phyloP scores from a whole-genome alignment of 2,329 filamentous ascomycete species.

The Tolypocladium pustulatum region DNA sequence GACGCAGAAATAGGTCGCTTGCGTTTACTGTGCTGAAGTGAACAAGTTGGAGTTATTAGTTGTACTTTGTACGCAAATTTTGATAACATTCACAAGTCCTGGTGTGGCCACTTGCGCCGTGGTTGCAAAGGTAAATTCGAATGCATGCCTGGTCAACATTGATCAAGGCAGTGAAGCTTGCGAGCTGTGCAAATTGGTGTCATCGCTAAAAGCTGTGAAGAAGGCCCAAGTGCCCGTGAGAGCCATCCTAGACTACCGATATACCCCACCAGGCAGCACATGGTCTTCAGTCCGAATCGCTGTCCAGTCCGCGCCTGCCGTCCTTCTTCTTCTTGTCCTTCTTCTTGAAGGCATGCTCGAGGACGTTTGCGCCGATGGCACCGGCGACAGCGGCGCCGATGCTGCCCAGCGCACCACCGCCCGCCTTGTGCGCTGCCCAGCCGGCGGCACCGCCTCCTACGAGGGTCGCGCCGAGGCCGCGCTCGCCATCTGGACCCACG shows the following conservation, averaged over 20 bases:
- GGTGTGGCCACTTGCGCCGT: background rate
- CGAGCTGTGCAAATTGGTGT: background rate
- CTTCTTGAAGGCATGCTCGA: conserved; percentile 31
- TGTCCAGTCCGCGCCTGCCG: conserved; percentile 7
- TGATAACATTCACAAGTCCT: background rate
- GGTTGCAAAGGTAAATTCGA: background rate
- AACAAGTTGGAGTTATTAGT: background rate
- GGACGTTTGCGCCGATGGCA: conserved; percentile 42
- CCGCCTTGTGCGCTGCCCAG: conserved; percentile 42
- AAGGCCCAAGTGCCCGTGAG: no score
- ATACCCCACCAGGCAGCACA: no score
- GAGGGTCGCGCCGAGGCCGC: conserved; percentile 43
- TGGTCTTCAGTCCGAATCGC: conserved; percentile 19
- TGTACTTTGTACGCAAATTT: background rate
- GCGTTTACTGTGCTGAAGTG: background rate
- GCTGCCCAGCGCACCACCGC: conserved; percentile 39
- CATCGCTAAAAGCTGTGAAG: background rate
- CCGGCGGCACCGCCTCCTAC: conserved; percentile 43
- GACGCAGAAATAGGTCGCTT: background rate
- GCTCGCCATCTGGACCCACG: conserved; percentile 30
- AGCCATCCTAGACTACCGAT: no score
- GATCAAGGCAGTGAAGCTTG: background rate
- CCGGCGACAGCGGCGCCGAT: conserved; percentile 40
- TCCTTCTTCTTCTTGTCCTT: conserved; percentile 22
- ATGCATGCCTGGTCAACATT: background rate